Conservation (phyloP, 169 alveolate genomes). For the Eimeria maxima region DNA sequence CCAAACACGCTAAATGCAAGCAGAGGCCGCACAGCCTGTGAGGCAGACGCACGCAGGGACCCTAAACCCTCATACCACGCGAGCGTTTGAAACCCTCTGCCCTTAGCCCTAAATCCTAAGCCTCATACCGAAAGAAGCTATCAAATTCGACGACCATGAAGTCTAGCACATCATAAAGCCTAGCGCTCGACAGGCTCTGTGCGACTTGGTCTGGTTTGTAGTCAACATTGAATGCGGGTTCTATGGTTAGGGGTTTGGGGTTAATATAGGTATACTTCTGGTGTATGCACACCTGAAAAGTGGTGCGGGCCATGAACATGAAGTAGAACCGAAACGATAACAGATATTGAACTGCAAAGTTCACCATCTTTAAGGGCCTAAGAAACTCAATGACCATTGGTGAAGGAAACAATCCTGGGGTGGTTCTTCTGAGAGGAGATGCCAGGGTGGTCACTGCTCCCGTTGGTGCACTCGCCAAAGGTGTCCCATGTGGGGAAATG, state of each 20-base stretch:
- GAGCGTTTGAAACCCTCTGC: no score
- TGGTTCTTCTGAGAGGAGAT: not conserved
- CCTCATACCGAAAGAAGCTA: no score
- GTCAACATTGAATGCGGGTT: not conserved
- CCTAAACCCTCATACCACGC: no score
- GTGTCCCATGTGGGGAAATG: not conserved
- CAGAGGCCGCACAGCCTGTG: conserved; percentile 93
- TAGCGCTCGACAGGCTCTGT: not conserved
- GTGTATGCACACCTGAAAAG: conserved; percentile 89
- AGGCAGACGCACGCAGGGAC: not conserved
- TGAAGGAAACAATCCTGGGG: conserved; percentile 19
- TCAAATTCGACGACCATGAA: not conserved
- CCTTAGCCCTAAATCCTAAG: no score
- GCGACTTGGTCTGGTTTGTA: not conserved
- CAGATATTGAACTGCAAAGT: conserved; percentile 89
- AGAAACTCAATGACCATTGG: conserved; percentile 71
- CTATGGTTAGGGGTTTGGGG: not conserved
- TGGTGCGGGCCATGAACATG: conserved; percentile 93
- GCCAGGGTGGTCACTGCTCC: conserved; percentile 2
- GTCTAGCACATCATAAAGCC: not conserved
- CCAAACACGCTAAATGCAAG: conserved; percentile 94
- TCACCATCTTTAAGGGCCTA: conserved; percentile 87
- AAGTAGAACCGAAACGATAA: conserved; percentile 91
- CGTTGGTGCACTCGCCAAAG: not conserved
- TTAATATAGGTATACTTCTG: no score